Base-by-base conservation (phyloP, 768 basidiomycete genomes). In the Galerina marginata region DNA sequence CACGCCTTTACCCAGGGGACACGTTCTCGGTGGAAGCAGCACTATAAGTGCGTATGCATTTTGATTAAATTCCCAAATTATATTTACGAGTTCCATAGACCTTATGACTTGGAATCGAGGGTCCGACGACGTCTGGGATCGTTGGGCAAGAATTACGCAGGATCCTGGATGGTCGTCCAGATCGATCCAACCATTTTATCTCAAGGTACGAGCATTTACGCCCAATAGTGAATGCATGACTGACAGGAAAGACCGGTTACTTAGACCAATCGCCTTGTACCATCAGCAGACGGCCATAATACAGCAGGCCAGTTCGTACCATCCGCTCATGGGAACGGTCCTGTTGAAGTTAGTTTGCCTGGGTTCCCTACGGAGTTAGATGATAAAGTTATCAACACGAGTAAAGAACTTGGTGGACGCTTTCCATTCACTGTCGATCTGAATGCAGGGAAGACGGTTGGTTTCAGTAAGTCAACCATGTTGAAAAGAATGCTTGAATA, bases 61-160 rank as follows among this genome's bases (percentile, higher is more conserved):
- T 9, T 33, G 9, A 9, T 33, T 15, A 15, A 47, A n/a, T 25
- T 39, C 23, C 29, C 7, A 46, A 39, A 52, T 37, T 20, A 9
- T 20, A 9, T 10, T 45, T 37, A 29, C n/a, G 20, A 40, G 4
- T 3, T 29, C 16, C 29, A 14, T 15, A 71, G 69, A 71, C 49
- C 60, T 54, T 6, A 67, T 71, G 68, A 60, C 64, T 3, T 75
- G 67, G 45, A 74, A 68, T 11, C 67, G 72, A 2, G 76, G 76
- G 9, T 67, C 72, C 3, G 52, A 54, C 6, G 73, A 75, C 25
- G 85, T 86, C 60, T 88, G 79, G 57, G 82, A 87, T 61, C 79
- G 82, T 58, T 85, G 80, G 72, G 83, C 82, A 0, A 50, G 65
- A 4, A 70, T 80, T 38, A 72, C 75, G 10, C 83, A 79, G 4